Conservation (phyloP, 2,329 filamentous ascomycete species). For the Aspergillus sojae region DNA sequence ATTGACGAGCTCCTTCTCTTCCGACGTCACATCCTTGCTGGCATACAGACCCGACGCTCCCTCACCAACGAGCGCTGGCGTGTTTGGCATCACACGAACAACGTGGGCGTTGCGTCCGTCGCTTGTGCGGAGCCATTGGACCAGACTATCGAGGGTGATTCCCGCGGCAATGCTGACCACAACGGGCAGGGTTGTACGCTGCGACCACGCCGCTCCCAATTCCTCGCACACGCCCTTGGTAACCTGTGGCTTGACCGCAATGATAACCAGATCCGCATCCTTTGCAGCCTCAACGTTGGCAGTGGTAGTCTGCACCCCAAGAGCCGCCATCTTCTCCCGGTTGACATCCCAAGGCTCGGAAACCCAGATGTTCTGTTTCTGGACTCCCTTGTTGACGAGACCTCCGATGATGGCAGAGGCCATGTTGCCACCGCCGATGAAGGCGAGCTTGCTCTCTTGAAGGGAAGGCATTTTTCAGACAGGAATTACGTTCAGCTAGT, state of each 20-base stretch:
- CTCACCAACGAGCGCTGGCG: slow-evolving; percentile 36
- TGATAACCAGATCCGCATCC: slow-evolving; percentile 34
- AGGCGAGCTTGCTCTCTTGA: slow-evolving; percentile 38
- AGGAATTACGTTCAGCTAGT: background rate
- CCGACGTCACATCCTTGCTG: slow-evolving; percentile 26
- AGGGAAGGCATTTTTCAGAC: slow-evolving; percentile 24
- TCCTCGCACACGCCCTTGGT: slow-evolving; percentile 37
- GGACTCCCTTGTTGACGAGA: slow-evolving; percentile 31
- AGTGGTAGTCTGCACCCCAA: slow-evolving; percentile 35
- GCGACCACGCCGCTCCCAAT: slow-evolving; percentile 30
- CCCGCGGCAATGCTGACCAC: slow-evolving; percentile 40
- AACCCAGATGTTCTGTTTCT: slow-evolving; percentile 35
- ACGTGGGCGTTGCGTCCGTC: slow-evolving; percentile 30
- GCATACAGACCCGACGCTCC: slow-evolving; percentile 36
- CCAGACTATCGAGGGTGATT: slow-evolving; percentile 34
- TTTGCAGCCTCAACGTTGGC: slow-evolving; percentile 31
- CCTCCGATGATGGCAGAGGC: slow-evolving; percentile 40
- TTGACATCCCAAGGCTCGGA: slow-evolving; percentile 41
- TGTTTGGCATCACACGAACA: slow-evolving; percentile 42
- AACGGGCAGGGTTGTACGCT: slow-evolving; percentile 28
- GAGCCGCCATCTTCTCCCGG: slow-evolving; percentile 35
- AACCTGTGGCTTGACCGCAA: slow-evolving; percentile 40
- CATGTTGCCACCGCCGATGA: slow-evolving; percentile 42
- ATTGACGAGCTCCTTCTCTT: slow-evolving; percentile 36
- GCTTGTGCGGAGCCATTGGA: slow-evolving; percentile 30